phyloP scores from a whole-genome alignment of 1,284 basidiomycete genomes.

The Ceratobasidium sp. region DNA sequence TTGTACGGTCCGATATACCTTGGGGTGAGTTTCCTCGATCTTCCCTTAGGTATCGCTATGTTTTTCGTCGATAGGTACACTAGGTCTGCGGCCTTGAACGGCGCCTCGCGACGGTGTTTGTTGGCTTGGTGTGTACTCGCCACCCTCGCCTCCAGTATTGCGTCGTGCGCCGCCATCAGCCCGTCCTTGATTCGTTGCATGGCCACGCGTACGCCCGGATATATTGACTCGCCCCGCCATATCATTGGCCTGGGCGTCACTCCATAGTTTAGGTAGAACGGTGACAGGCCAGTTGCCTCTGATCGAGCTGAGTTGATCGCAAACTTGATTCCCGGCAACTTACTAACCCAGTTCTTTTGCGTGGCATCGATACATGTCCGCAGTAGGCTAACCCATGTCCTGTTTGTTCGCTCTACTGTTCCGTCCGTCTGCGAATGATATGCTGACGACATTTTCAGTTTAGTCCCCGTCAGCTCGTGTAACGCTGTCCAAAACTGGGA shows the following conservation, averaged over 20 bases:
- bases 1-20: conserved; percentile 58
- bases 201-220: conserved; percentile 54
- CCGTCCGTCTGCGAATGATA: conserved; percentile 66
- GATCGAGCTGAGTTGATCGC: conserved; percentile 56
- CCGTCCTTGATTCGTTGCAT: conserved; percentile 53
- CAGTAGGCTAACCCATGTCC: conserved; percentile 61
- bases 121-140: conserved; percentile 57
- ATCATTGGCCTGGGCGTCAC: conserved; percentile 55
- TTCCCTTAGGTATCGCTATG: conserved; percentile 55
- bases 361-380: conserved; percentile 55
- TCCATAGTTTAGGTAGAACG: conserved; percentile 58
- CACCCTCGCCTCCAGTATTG: conserved; percentile 55
- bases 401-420: conserved; percentile 60
- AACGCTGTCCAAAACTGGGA: conserved; percentile 63
- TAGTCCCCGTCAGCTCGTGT: conserved; percentile 57
- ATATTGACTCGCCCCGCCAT: conserved; percentile 53
- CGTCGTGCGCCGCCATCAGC: conserved; percentile 57
- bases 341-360: conserved; percentile 61
- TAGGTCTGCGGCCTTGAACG: conserved; percentile 27
- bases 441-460: conserved; percentile 61
- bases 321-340: conserved; percentile 61
- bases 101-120: conserved; percentile 41
- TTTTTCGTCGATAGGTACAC: conserved; percentile 58
- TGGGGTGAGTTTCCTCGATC: conserved; percentile 55
- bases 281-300: conserved; percentile 56